These are phyloP conservation scores for Encephalitozoon romaleae DNA, from an alignment of 371 early-diverging fungal genomes.

Conservation along the genomic window DNA sequence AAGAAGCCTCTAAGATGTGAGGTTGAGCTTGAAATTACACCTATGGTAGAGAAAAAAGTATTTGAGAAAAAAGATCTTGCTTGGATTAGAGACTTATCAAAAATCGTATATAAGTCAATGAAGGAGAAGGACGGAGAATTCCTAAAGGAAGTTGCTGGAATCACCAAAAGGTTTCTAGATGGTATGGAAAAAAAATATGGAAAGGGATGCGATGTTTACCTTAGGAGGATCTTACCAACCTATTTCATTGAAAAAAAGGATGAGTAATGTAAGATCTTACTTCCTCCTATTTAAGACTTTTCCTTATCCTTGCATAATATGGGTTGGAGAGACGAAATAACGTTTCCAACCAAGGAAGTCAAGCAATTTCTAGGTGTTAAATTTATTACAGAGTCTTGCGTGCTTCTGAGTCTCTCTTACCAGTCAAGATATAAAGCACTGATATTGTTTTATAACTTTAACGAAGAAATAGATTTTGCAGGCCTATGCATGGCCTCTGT, in stretches of 20 bases:
- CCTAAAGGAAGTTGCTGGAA: background rate
- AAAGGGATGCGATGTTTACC: background rate
- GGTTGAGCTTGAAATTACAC: background rate
- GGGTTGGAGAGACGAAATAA: too few species aligned
- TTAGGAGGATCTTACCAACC: background rate
- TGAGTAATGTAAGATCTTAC: background rate
- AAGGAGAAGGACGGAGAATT: conserved; percentile 9
- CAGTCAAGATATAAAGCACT: background rate
- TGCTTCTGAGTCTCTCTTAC: conserved; percentile 1
- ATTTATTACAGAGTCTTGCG: background rate
- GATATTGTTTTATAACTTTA: background rate
- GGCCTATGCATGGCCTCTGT: background rate
- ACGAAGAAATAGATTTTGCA: background rate
- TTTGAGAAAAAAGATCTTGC: conserved; percentile 15
- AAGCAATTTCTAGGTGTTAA: background rate
- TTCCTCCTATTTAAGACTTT: background rate
- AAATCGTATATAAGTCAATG: background rate
- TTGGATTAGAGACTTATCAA: conserved; percentile 10
- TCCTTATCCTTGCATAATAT: background rate
- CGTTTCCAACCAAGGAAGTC: background rate
- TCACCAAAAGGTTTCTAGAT: conserved; percentile 5
- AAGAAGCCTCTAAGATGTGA: background rate
- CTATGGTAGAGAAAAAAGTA: conserved; percentile 1
- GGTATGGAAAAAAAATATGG: background rate
- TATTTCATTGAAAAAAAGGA: background rate